Percentiles rank a stretch among this genome's conserved stretches.
phyloP scores from a whole-genome alignment of 208 protist species.

The Phytomonas sp. region DNA sequence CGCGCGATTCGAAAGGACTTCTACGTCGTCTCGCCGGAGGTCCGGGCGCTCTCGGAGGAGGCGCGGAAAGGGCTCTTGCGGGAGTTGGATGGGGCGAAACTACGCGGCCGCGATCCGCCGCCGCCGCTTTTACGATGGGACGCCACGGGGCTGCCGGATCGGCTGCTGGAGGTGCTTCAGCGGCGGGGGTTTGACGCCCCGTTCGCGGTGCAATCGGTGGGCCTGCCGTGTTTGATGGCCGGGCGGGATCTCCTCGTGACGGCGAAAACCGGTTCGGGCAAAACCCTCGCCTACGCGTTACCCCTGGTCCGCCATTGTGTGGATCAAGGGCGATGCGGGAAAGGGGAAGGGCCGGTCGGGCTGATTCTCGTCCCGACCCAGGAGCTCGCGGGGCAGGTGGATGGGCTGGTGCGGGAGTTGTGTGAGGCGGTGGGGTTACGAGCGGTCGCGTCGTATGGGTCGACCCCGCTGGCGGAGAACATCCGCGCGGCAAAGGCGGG shows the following conservation, averaged over 20 bases:
- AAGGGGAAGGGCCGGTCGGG: conserved; percentile 82
- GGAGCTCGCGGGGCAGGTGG: conserved; percentile 90
- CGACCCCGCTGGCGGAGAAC: conserved; percentile 65
- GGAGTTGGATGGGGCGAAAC: conserved; percentile 77
- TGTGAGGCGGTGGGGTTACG: conserved; percentile 37
- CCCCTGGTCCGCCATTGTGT: conserved; percentile 87
- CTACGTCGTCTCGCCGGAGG: conserved; percentile 69
- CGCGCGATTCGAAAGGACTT: conserved; percentile 69
- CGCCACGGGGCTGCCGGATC: conserved; percentile 66
- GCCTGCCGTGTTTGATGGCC: conserved; percentile 71
- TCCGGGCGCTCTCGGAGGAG: conserved; percentile 38
- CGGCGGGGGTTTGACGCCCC: too few species aligned
- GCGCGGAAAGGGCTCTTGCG: conserved; percentile 53
- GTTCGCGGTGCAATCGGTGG: conserved; percentile 81
- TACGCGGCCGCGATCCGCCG: conserved; percentile 19
- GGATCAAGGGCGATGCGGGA: conserved; percentile 61
- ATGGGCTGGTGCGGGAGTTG: conserved; percentile 62
- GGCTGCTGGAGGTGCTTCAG: conserved; percentile 51
- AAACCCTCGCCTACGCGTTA: conserved; percentile 90
- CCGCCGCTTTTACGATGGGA: conserved; percentile 76
- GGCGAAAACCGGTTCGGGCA: conserved; percentile 93
- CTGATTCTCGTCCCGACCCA: conserved; percentile 92
- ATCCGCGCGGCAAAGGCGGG: conserved; percentile 52
- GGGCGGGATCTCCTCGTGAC: conserved; percentile 87
- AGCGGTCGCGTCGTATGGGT: conserved; percentile 68